Base-by-base conservation (phyloP, 1,139 yeast genomes). In the Sugiyamaella pinicola region DNA sequence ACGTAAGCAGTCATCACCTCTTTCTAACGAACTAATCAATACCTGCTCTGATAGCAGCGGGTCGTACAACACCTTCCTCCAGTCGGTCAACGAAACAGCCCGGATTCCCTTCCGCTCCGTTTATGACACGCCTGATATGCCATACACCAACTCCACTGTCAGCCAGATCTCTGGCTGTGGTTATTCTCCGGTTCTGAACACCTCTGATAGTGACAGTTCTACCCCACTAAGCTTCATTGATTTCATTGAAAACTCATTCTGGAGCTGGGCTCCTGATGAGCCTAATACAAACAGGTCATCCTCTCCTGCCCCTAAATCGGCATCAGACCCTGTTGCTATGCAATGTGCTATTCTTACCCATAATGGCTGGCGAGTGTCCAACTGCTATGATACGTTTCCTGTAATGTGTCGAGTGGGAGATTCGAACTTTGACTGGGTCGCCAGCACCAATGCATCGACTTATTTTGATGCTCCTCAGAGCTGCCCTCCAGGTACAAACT, bases 211-310 rank as follows among this genome's bases (percentile, higher is more conserved):
- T 28, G 31, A 8, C 17, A 24, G 28, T 9, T 6, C 28, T 9
- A 42, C 38, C 13, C 17, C 47, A 3, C 29, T 10, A 21, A 19
- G 4, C 6, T 19, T 43, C 3, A 9, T 48, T 2, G 1, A 61
- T 66, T 7, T 56, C 68, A 0, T 48, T 35, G 24, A 35, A 47
- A 13, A 66, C 12, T 71, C 80, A 0, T 69, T 82, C 31, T 89
- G 96, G 96, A 77, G 88, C 4, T 87, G 95, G 95, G 78, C 76
- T 1, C 70, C 74, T 0, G 74, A 75, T 5, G 81, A 84, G 61
- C 93, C 91, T 4, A 52, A 21, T 33, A 49, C 41, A 22, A 42
- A 42, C 31, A 55, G 49, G 39, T 39, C 45, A n/a, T 24, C 45
- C 13, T 29, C 57, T 4, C 49, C 53, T 13, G 37, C 53, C 22